Conservation (phyloP, 2,329 filamentous ascomycete genomes). For the Botryotinia globosa region DNA sequence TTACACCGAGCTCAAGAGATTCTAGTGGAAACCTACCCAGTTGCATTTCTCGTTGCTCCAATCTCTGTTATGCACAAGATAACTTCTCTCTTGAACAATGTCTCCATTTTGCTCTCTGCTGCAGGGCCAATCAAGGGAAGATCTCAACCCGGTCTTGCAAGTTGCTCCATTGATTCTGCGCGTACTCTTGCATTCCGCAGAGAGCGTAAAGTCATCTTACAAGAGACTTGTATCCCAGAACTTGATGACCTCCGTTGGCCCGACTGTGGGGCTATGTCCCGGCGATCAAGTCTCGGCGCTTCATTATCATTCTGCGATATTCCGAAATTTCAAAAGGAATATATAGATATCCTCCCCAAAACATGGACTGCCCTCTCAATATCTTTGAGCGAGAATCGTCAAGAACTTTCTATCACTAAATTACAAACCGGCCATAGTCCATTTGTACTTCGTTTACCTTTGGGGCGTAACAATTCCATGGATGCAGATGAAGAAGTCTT, state of each 20-base stretch:
- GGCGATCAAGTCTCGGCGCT: slow-evolving; percentile 46
- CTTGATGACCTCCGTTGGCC: slow-evolving; percentile 43
- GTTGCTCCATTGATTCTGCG: slow-evolving; percentile 65
- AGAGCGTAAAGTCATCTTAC: slow-evolving; percentile 55
- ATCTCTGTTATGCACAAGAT: slow-evolving; percentile 59
- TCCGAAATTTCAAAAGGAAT: slow-evolving; percentile 70
- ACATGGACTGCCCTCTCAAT: slow-evolving; percentile 86
- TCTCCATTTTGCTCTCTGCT: slow-evolving; percentile 63
- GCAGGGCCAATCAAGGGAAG: slow-evolving; percentile 50
- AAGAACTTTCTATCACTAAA: slow-evolving; percentile 87
- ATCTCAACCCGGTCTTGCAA: slow-evolving; percentile 55
- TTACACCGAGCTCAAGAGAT: slow-evolving; percentile 64
- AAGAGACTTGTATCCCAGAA: slow-evolving; percentile 29
- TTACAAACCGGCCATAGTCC: slow-evolving; percentile 72
- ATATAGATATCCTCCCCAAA: slow-evolving; percentile 78
- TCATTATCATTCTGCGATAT: slow-evolving; percentile 47
- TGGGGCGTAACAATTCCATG: slow-evolving; percentile 76
- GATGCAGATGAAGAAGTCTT: slow-evolving; percentile 80
- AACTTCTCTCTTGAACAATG: slow-evolving; percentile 61
- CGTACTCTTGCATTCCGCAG: slow-evolving; percentile 66
- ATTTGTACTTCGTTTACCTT: slow-evolving; percentile 81
- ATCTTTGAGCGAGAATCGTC: slow-evolving; percentile 74
- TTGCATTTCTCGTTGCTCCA: slow-evolving; percentile 49
- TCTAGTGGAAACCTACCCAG: slow-evolving; percentile 59
- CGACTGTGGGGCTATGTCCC: slow-evolving; percentile 36